Evolutionary conservation across 164 flowering plant species (phyloP).

Genomic region (Magnolia kwangsiensis): DNA sequence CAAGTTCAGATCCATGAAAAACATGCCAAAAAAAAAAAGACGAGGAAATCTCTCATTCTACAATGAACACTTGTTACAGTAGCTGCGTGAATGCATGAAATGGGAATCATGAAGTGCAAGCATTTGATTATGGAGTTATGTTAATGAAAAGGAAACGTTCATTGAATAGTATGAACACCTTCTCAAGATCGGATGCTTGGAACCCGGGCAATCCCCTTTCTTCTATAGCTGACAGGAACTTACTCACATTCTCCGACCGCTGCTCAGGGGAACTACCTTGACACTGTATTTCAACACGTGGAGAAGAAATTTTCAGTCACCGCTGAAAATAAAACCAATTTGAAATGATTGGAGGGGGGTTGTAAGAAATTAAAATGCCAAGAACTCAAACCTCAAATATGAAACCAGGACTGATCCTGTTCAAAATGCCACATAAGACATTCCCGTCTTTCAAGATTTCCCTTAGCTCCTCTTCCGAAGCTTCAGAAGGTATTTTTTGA

Average conservation of each 20-base stretch:
- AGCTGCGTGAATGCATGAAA: background rate
- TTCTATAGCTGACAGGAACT: conserved; percentile 53
- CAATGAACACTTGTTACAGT: no score
- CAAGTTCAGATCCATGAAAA: no score
- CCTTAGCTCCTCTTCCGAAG: conserved; percentile 68
- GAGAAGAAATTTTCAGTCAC: background rate
- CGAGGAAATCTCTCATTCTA: no score
- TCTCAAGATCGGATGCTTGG: conserved; percentile 42
- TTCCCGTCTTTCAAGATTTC: conserved; percentile 54
- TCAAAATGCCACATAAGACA: conserved; percentile 48
- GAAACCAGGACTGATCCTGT: conserved; percentile 48
- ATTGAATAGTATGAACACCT: background rate
- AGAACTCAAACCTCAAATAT: conserved; percentile 34
- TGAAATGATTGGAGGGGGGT: no score
- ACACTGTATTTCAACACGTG: conserved; percentile 17
- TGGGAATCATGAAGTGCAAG: background rate
- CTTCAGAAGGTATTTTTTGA: conserved; percentile 42
- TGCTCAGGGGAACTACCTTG: conserved; percentile 21
- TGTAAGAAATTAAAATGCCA: background rate
- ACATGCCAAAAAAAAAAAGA: no score
- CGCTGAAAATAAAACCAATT: background rate
- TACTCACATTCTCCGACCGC: conserved; percentile 29
- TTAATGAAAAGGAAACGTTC: background rate
- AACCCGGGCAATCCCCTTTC: conserved; percentile 68
- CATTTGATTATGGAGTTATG: background rate